These are phyloP conservation scores for Rhipidocladum racemiflorum DNA, from an alignment of 176 grass and related monocot genomes.

Conservation along the genomic window DNA sequence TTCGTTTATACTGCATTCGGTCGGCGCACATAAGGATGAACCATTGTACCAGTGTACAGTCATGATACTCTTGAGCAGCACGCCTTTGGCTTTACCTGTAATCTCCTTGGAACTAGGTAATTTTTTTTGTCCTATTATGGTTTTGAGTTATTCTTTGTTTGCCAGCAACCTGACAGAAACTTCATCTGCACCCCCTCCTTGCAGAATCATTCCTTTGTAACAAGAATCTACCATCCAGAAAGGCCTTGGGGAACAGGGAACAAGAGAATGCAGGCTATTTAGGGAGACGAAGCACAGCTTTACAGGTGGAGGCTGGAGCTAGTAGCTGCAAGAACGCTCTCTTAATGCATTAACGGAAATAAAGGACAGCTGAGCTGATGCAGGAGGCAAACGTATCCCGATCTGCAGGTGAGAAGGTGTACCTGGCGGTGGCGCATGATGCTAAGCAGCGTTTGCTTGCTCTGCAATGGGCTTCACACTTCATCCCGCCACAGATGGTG, in stretches of 20 bases:
- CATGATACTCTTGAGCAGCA: neutral
- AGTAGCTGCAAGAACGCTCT: neutral
- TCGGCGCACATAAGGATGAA: neutral
- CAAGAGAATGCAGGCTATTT: neutral
- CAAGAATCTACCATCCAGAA: conserved; percentile 8
- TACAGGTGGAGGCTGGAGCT: neutral
- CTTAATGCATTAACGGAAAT: neutral
- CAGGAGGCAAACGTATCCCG: neutral
- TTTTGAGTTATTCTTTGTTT: conserved; percentile 14
- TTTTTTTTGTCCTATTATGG: neutral
- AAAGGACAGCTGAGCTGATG: neutral
- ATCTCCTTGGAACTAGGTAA: neutral
- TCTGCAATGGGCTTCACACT: conserved; percentile 20
- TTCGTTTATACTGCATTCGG: neutral
- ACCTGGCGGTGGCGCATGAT: neutral
- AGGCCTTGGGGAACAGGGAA: neutral
- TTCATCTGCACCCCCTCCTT: neutral
- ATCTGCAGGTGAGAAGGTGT: neutral
- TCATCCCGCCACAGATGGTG: neutral
- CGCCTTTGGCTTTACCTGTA: neutral
- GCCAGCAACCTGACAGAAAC: neutral
- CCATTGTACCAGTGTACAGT: neutral
- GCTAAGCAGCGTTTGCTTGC: neutral
- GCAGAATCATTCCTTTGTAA: conserved; percentile 6
- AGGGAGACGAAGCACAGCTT: neutral